Conservation (phyloP, 371 early-diverging fungal species). For the Syncephalis plumigaleata region DNA sequence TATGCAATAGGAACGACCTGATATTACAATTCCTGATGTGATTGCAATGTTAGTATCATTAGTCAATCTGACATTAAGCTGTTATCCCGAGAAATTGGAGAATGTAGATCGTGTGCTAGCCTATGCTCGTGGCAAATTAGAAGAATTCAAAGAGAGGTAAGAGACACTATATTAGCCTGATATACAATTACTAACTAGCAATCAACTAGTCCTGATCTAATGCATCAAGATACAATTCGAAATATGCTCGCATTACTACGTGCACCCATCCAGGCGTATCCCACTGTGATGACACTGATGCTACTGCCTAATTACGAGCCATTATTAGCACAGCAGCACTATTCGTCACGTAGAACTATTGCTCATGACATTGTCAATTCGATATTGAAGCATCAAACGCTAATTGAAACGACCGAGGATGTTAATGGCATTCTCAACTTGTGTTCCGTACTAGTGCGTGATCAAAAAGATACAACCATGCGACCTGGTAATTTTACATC, state of each 20-base stretch:
- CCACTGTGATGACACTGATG: slow-evolving; percentile 33
- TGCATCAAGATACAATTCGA: slow-evolving; percentile 32
- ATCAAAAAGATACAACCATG: slow-evolving; percentile 39
- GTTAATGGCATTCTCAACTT: slow-evolving; percentile 69
- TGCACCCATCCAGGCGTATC: slow-evolving; percentile 57
- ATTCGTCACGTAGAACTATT: slow-evolving; percentile 56
- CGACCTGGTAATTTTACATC: slow-evolving; percentile 5
- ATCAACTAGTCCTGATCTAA: slow-evolving; percentile 28
- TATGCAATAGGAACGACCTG: slow-evolving; percentile 52
- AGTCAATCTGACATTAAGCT: slow-evolving; percentile 74
- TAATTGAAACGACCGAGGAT: slow-evolving; percentile 50
- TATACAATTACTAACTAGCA: slow-evolving; percentile 4
- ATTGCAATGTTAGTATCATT: slow-evolving; percentile 73
- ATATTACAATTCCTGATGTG: slow-evolving; percentile 77
- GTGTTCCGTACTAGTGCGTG: slow-evolving; percentile 56
- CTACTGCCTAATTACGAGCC: slow-evolving; percentile 55
- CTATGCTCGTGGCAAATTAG: slow-evolving; percentile 53
- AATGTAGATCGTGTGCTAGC: slow-evolving; percentile 78
- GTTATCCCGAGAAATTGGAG: slow-evolving; percentile 73
- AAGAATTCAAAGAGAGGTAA: slow-evolving; percentile 21
- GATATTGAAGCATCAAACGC: slow-evolving; percentile 39
- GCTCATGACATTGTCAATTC: slow-evolving; percentile 56
- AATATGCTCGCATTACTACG: slow-evolving; percentile 44
- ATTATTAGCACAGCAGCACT: slow-evolving; percentile 62
- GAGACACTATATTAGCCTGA: background rate